Percentiles rank a stretch among this genome's conserved stretches.
phyloP scores from a whole-genome alignment of 176 grass and related monocot genomes.

The Carex littledalei region DNA sequence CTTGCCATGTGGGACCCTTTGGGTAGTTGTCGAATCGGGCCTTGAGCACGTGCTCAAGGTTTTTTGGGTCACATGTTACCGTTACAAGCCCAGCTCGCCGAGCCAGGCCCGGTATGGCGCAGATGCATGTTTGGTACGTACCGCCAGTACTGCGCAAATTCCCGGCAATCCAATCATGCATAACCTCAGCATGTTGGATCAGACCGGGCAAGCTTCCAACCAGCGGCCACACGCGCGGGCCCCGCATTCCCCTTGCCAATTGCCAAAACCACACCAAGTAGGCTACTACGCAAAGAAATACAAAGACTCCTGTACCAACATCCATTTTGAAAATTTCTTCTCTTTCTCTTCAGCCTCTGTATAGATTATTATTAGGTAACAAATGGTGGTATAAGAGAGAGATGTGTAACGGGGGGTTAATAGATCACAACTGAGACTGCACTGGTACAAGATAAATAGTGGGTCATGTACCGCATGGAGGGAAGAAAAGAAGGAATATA shows the following conservation, averaged over 20 bases:
- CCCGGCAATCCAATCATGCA: constrained; percentile 90
- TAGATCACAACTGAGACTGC: background rate
- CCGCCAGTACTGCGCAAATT: constrained; percentile 51
- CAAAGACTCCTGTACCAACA: constrained; percentile 25
- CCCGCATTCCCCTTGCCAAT: constrained; percentile 46
- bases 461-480: constrained; percentile 26
- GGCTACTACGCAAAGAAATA: constrained; percentile 16
- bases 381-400: constrained; percentile 10
- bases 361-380: background rate
- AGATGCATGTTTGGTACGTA: constrained; percentile 97
- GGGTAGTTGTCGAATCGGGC: constrained; percentile 90
- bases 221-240: constrained; percentile 73
- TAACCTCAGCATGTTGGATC: constrained; percentile 64
- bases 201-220: constrained; percentile 76
- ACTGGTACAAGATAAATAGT: constrained; percentile 18
- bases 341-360: background rate
- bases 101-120: constrained; percentile 55
- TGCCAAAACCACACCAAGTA: constrained; percentile 89
- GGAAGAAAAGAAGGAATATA: background rate
- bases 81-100: constrained; percentile 65
- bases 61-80: constrained; percentile 67
- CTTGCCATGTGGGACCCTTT: constrained; percentile 94
- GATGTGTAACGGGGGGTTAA: background rate
- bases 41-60: constrained; percentile 94
- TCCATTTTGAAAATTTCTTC: constrained; percentile 30